Conservation (phyloP, 805 yeast species). For the Kuraishia capsulata region DNA sequence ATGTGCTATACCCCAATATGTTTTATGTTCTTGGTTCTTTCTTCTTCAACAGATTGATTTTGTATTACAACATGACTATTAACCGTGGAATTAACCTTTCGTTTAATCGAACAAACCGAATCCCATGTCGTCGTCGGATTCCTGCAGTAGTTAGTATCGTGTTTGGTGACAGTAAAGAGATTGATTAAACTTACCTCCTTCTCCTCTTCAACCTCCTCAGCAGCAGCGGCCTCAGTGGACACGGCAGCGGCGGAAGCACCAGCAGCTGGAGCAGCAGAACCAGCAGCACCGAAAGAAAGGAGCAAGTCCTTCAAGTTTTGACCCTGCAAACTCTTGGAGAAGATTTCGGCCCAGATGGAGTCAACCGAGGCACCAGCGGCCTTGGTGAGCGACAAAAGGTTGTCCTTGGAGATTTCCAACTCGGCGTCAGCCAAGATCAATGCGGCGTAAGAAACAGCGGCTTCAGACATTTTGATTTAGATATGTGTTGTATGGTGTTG, state of each 20-base stretch:
- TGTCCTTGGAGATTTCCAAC: conserved; percentile 77
- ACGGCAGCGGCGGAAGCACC: conserved; percentile 53
- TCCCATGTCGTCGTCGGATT: conserved; percentile 84
- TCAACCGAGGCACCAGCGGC: conserved; percentile 84
- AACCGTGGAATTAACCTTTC: no score
- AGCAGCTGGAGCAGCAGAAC: conserved; percentile 66
- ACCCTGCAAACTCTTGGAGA: conserved; percentile 81
- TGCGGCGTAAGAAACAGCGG: conserved; percentile 96
- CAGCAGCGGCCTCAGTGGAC: conserved; percentile 57
- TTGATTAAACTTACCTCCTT: conserved; percentile 31
- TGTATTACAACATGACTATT: no score
- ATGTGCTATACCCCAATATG: no score
- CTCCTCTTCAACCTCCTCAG: conserved; percentile 48
- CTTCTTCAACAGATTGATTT: no score
- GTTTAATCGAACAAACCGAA: conserved; percentile 84
- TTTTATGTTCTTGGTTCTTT: no score
- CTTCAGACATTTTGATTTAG: conserved; percentile 75
- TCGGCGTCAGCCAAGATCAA: conserved; percentile 97
- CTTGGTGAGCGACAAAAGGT: conserved; percentile 64
- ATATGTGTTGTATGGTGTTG: neutral
- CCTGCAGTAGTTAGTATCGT: conserved; percentile 9
- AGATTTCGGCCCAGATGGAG: conserved; percentile 78
- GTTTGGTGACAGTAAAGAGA: conserved; percentile 17
- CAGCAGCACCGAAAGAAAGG: conserved; percentile 56
- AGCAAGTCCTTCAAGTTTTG: conserved; percentile 73